Base-by-base conservation (phyloP, 1,284 basidiomycete genomes). In the Agaricales sp. region DNA sequence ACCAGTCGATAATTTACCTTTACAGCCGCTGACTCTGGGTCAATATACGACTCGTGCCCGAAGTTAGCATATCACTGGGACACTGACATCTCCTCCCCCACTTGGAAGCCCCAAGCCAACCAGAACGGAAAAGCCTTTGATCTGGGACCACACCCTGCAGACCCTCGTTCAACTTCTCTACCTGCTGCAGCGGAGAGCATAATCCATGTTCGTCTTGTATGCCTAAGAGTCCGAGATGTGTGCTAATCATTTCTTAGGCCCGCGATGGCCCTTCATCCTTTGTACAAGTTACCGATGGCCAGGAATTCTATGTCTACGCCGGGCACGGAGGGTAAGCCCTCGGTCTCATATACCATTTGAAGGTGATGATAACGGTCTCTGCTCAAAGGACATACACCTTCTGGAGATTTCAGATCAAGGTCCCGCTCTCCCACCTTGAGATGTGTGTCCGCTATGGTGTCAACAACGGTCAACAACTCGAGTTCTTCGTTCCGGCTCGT, bases 381-480 rank as follows among this genome's bases (percentile, higher is more conserved):
- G n/a, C 30, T 35, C n/a, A 14, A 30, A 87, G 90, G 13, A 84
- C 86, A 0, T 91, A 78, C 61, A 92, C 90, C 1, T 99, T 99
- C 69, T 98, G 92, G 90, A 77, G 96, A 49, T 98, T 98, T 71
- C 76, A 87, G 62, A 79, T 98, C 50, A 79, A 87, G 56, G 75
- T 99, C 50, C 91, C 90, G 3, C 64, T 98, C 4, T 73, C 75
- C 3, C 65, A 73, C 4, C 67, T 72, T 30, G 90, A 95, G 67
- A 88, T 91, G 74, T 68, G 73, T n/a, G 75, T 96, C 44, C 73
- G 70, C 48, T 98, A 98, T 61, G 74, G 74, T 43, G 71, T 93
- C 55, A 93, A 94, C 59, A 67, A 77, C 20, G 89, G 93, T 0
- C 82, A 85, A 49, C 74, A 79, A 50, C 71, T 92, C 51, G 75